Base-by-base conservation (phyloP, 176 grass and related monocot genomes). In the Aegilops tauschii region DNA sequence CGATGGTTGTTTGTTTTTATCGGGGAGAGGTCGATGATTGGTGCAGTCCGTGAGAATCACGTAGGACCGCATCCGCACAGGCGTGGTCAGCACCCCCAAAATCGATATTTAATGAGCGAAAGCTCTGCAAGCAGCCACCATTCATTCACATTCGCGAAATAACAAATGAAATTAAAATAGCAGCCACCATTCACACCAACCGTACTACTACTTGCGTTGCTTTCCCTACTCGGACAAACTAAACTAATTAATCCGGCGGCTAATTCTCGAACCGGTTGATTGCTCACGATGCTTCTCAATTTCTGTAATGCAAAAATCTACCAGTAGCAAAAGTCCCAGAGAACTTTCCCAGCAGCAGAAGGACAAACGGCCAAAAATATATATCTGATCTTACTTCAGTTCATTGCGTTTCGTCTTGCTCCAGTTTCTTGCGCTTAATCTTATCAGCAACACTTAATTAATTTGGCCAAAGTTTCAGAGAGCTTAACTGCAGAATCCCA, bases 11-110 rank as follows among this genome's bases (percentile, higher is more conserved):
- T 6, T 17, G 14, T 52, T 52, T 2, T 52, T 52, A 17, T 18
- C 5, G 2, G 49, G 5, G 16, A 18, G 50, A 54, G 16, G 50
- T 54, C 3, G 50, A 54, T 54, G 30, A 64, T 66, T 47, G 20
- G 18, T 68, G 78, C 21, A 23, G 52, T 42, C 65, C 59, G 80
- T 66, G 80, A 67, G 66, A 35, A 87, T 84, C 80, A 80, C 75
- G 67, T 84, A 74, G 73, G 77, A 39, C 65, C 20, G 64, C 30
- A 7, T 30, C 65, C 20, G 64, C 30, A 7, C 37, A 63, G 58
- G 87, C 50, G 6, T 23, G 70, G 44, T 82, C 83, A 81, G 47
- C 18, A 13, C 18, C 50, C 5, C 10, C 0, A 20, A 85, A 76
- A 20, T 45, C 3, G 39, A 28, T 73, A 29, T 12, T 12, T 30